Evolutionary conservation across 495 filamentous ascomycete genomes (phyloP).

Genomic region (Pseudomonodictys pantanalensis): DNA sequence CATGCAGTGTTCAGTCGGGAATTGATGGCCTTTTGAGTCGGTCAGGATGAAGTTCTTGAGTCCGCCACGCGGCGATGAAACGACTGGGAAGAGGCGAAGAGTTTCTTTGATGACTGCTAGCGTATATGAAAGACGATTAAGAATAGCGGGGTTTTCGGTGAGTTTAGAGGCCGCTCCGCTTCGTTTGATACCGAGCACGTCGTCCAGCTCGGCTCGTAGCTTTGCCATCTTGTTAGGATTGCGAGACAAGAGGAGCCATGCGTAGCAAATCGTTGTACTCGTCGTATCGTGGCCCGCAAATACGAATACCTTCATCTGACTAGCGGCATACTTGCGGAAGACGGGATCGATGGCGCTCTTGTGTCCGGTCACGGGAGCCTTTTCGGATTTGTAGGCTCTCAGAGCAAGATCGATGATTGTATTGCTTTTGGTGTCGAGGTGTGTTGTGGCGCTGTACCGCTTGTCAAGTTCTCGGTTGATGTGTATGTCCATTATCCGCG

Average conservation of each 20-base stretch:
- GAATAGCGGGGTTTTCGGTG: slow-evolving; percentile 1
- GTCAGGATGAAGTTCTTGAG: background rate
- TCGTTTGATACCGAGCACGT: background rate
- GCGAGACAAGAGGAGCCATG: slow-evolving; percentile 34
- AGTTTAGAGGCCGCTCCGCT: slow-evolving; percentile 44
- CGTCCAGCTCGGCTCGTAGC: slow-evolving; percentile 31
- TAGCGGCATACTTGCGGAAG: background rate
- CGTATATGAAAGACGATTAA: background rate
- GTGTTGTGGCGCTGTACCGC: background rate
- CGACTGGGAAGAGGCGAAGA: background rate
- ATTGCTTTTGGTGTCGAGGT: background rate
- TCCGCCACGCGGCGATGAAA: background rate
- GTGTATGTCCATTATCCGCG: background rate
- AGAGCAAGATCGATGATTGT: background rate
- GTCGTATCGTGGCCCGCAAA: slow-evolving; percentile 52
- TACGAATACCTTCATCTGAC: slow-evolving; percentile 36
- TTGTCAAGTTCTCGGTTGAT: background rate
- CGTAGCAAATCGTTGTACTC: slow-evolving; percentile 41
- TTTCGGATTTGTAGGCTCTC: background rate
- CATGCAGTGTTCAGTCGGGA: background rate
- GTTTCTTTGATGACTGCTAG: background rate
- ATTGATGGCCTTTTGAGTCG: background rate
- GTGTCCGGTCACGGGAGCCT: background rate
- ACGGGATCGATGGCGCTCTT: background rate
- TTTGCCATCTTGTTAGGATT: slow-evolving; percentile 43